Evolutionary conservation across 2,329 filamentous ascomycete species (phyloP), one percentile per base, ranked within the genome.

Genomic region (Calonectria naviculata): DNA sequence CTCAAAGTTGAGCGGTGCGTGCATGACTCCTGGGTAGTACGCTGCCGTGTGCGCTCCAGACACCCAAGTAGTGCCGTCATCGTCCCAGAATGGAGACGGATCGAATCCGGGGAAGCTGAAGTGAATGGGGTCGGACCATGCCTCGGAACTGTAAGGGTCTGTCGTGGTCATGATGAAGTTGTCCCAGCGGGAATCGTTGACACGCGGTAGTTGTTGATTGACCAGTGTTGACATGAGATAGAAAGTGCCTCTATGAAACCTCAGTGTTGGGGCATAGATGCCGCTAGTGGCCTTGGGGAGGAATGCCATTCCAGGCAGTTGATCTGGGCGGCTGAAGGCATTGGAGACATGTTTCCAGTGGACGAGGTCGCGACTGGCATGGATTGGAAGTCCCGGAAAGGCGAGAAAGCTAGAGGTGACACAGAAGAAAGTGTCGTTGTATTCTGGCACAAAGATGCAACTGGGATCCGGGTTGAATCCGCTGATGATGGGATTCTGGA

Each of bases 391-490:
- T 21, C 52, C 52, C 3, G 52, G 52, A 19, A 56, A 56, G 12
- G 31, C 31, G 21, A 56, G 52, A 24, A 56, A 56, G 26, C 52
- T 56, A 7, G 52, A 46, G 9, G 41, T 63, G 41, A 47, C 60
- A 73, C 86, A 88, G 77, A 87, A 89, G 76, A 88, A 88, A 5
- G 84, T 88, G 34, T 84, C 81, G 65, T 85, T 73, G 12, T 78
- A 73, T 19, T 85, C 78, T 10, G 78, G 74, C 15, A 87, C 79
- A 63, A 83, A 83, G 36, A 84, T 78, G 61, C 85, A 86, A 28
- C 81, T 84, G 0, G 87, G 87, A 75, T 89, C 87, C 0, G 86
- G 84, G 73, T 87, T 83, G 77, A 84, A 88, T 8, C 87, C 87
- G n/a, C 85, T 84, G 5, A 89, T 77, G 8, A 88, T 83, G 0